A percentile compares a stretch with the other conserved stretches of the same genome.
Conservation (phyloP, 169 alveolate species). For the Plasmodium adleri region DNA sequence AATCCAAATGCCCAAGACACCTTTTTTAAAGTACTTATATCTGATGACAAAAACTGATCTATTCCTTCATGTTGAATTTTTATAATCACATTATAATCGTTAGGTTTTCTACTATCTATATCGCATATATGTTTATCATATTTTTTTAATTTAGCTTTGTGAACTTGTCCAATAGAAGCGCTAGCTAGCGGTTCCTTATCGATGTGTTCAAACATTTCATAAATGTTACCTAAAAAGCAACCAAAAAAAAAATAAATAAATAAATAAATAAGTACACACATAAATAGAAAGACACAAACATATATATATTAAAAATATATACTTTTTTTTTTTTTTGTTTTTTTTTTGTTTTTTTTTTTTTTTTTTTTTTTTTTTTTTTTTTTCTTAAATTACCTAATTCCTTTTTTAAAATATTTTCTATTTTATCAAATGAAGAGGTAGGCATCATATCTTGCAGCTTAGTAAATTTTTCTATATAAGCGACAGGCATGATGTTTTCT, state of each 20-base stretch:
- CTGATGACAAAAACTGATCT: conserved; percentile 85
- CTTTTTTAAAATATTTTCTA: conserved; percentile 83
- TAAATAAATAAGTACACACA: too few species aligned
- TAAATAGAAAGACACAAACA: too few species aligned
- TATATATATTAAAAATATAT: too few species aligned
- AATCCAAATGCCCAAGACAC: conserved; percentile 87
- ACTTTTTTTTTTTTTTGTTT: too few species aligned
- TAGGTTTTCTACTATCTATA: neutral
- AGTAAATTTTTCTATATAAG: conserved; percentile 88
- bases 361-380: too few species aligned
- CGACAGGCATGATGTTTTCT: conserved; percentile 90
- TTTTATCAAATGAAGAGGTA: conserved; percentile 82
- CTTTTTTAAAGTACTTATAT: conserved; percentile 83
- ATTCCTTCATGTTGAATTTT: conserved; percentile 89
- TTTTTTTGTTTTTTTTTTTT: too few species aligned
- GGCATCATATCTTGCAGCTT: conserved; percentile 93
- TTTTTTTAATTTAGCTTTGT: conserved; percentile 81
- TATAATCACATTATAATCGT: conserved; percentile 85
- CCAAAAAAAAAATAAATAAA: neutral
- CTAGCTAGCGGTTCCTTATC: conserved; percentile 87
- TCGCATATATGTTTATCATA: neutral
- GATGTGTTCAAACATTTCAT: conserved; percentile 80
- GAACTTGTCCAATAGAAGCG: conserved; percentile 91
- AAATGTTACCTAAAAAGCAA: conserved; percentile 8
- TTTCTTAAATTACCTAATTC: conserved; percentile 84